Evolutionary conservation across 805 yeast species (phyloP).

Genomic region (Metschnikowia koreensis): DNA sequence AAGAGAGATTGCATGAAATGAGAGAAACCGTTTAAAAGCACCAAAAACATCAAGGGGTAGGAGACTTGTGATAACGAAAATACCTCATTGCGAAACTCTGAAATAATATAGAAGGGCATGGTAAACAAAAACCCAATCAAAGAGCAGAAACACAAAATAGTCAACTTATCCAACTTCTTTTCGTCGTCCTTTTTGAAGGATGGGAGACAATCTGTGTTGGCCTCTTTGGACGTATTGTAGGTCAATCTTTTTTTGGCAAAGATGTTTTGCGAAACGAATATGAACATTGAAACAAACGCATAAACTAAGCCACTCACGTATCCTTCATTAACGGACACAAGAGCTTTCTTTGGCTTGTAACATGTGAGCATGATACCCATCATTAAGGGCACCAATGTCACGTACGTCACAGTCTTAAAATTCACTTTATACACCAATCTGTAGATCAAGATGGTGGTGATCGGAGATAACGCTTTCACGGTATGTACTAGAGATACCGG

Average conservation of each 20-base stretch:
- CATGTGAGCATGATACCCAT: constrained; percentile 84
- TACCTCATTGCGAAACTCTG: constrained; percentile 42
- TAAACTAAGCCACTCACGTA: constrained; percentile 43
- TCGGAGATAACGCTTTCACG: constrained; percentile 86
- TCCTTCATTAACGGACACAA: constrained; percentile 12
- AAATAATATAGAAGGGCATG: constrained; percentile 59
- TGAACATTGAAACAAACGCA: constrained; percentile 57
- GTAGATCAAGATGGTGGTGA: constrained; percentile 81
- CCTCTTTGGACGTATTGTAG: constrained; percentile 30
- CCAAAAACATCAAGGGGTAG: constrained; percentile 32
- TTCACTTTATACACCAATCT: constrained; percentile 54
- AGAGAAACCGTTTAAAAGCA: constrained; percentile 60
- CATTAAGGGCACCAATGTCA: constrained; percentile 76
- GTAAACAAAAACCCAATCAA: constrained; percentile 65
- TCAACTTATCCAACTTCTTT: constrained; percentile 61
- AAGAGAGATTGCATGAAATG: constrained; percentile 73
- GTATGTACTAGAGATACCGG: constrained; percentile 97
- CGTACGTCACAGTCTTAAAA: constrained; percentile 66
- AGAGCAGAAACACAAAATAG: constrained; percentile 71
- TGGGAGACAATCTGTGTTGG: constrained; percentile 22
- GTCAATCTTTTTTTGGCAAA: constrained; percentile 76
- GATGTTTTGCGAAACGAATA: constrained; percentile 75
- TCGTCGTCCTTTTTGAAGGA: constrained; percentile 21
- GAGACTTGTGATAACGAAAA: constrained; percentile 34
- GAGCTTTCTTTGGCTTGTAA: constrained; percentile 42